Conservation (phyloP, 148 eudicot genomes). For the Diospyros lotus region DNA sequence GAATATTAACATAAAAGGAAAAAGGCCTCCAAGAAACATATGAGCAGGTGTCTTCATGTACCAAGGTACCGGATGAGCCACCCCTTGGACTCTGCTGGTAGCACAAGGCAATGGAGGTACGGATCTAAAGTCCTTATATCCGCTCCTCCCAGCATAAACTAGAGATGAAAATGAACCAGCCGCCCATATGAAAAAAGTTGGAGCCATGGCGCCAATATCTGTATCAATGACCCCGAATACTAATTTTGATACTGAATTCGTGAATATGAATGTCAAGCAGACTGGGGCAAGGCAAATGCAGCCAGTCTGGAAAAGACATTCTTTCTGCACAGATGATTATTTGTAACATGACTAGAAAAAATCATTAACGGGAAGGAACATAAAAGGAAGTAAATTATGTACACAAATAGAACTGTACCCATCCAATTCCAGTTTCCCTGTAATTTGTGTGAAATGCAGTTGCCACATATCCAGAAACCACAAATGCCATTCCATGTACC, state of each 20-base stretch:
- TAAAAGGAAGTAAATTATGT: too few species aligned
- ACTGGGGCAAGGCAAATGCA: not conserved
- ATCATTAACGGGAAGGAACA: too few species aligned
- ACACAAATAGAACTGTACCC: not conserved
- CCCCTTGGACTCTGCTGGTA: not conserved
- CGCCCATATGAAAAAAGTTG: not conserved
- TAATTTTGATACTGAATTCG: not conserved
- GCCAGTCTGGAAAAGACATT: slow-evolving; percentile 4
- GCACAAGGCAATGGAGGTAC: not conserved
- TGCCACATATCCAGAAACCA: not conserved
- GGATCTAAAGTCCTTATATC: not conserved
- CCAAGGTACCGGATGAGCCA: not conserved
- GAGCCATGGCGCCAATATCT: not conserved
- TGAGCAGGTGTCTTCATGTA: not conserved
- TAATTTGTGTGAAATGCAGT: not conserved
- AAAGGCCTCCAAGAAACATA: not conserved
- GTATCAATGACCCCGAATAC: too few species aligned
- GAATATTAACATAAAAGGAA: not conserved
- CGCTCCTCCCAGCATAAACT: not conserved
- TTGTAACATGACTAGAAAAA: not conserved
- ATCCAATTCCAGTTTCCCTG: not conserved
- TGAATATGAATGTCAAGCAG: not conserved
- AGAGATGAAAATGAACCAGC: not conserved
- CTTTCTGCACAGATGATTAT: not conserved
- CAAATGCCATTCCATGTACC: not conserved